A percentile compares a stretch with the other conserved stretches of the same genome.
Evolutionary conservation across 148 eudicot genomes (phyloP).

Genomic region (Polygonum maritimum): DNA sequence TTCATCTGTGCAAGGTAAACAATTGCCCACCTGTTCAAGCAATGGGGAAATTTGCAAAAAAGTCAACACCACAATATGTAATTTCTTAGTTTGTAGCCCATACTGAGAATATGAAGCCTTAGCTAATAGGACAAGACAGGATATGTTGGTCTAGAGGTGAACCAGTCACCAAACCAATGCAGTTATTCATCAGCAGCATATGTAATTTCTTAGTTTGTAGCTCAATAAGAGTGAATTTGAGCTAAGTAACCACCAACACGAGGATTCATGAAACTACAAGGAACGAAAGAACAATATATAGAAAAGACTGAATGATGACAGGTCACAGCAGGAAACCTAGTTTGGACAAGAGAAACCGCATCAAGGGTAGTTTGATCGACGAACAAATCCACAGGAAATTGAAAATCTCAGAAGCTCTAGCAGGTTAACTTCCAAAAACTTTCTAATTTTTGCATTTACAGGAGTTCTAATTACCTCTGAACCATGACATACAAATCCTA

Average conservation of each 20-base stretch:
- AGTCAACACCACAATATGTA: neutral
- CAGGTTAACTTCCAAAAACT: too few relatives aligned
- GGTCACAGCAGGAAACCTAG: neutral
- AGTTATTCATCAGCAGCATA: too few relatives aligned
- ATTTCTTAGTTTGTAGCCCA: neutral
- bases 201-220: neutral
- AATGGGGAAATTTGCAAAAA: neutral
- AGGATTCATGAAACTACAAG: neutral
- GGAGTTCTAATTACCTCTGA: too few relatives aligned
- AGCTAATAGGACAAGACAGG: neutral
- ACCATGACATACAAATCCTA: too few relatives aligned
- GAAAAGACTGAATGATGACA: neutral
- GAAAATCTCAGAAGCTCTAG: too few relatives aligned
- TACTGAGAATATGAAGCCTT: neutral
- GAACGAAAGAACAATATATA: neutral
- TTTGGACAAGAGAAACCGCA: neutral
- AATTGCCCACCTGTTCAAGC: slow-evolving; percentile 84
- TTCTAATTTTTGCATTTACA: too few relatives aligned
- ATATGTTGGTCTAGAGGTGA: neutral
- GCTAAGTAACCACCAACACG: neutral
- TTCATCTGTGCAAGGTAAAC: slow-evolving; percentile 95
- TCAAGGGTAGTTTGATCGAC: too few relatives aligned
- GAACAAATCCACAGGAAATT: too few relatives aligned
- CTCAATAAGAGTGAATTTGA: neutral
- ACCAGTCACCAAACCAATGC: neutral